phyloP scores from a whole-genome alignment of 495 filamentous ascomycete species.

The Lepidopterella palustris region DNA sequence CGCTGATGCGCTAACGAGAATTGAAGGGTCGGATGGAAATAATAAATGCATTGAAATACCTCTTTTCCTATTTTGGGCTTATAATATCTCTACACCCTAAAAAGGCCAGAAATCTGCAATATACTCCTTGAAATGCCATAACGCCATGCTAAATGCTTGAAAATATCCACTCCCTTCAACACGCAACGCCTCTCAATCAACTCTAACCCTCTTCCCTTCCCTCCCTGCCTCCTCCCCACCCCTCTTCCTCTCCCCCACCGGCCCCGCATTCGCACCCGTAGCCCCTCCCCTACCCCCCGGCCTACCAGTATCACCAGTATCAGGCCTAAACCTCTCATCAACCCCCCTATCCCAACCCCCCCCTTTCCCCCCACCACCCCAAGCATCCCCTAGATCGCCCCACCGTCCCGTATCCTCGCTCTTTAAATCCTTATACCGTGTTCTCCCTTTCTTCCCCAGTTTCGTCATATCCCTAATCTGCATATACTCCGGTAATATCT shows the following conservation, averaged over 20 bases:
- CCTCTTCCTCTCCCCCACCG: conserved; percentile 51
- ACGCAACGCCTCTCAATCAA: conserved; percentile 9
- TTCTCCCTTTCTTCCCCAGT: conserved; percentile 85
- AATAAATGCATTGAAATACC: too few species aligned
- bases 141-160: not conserved
- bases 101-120: too few species aligned
- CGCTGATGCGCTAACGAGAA: too few species aligned
- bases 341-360: conserved; percentile 27
- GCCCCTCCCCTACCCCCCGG: conserved; percentile 19
- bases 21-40: too few species aligned
- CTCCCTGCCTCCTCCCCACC: conserved; percentile 37
- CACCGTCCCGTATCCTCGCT: conserved; percentile 88
- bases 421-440: conserved; percentile 81
- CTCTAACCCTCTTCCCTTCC: conserved; percentile 21
- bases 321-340: conserved; percentile 37
- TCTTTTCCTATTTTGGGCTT: not conserved
- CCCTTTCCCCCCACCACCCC: conserved; percentile 39
- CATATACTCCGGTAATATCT: conserved; percentile 83
- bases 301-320: too few species aligned
- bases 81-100: not conserved
- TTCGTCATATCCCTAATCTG: conserved; percentile 92
- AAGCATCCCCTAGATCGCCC: conserved; percentile 56
- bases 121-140: not conserved
- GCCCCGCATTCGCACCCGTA: conserved; percentile 55
- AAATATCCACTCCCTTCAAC: not conserved